phyloP scores from a whole-genome alignment of 2,329 filamentous ascomycete species.

The Fusarium nanum region DNA sequence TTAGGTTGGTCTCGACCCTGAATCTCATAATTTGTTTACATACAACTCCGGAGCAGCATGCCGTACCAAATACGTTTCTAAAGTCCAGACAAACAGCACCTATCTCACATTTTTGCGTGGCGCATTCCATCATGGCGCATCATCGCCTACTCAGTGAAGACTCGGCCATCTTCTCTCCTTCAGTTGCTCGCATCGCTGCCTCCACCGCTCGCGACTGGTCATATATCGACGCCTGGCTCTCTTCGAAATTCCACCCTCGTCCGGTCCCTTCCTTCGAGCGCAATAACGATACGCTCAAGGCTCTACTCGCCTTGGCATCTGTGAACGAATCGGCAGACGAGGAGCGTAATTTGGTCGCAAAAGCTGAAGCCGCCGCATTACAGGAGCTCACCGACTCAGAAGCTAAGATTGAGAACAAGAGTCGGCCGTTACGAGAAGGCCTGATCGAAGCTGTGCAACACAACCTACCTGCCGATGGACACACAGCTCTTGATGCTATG shows the following conservation, averaged over 20 bases:
- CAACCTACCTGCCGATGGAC: conserved; percentile 66
- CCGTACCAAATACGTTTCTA: background rate
- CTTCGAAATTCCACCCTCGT: conserved; percentile 73
- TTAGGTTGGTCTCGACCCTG: conserved; percentile 1
- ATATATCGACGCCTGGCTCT: conserved; percentile 86
- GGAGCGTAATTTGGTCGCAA: conserved; percentile 67
- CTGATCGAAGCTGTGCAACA: conserved; percentile 67
- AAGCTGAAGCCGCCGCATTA: conserved; percentile 70
- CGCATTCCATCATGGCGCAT: conserved; percentile 36
- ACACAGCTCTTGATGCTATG: conserved; percentile 67
- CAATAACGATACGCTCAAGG: conserved; percentile 83
- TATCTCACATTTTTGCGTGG: background rate
- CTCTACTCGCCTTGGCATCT: conserved; percentile 77
- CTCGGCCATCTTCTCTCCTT: conserved; percentile 74
- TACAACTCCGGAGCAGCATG: background rate
- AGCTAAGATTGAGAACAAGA: conserved; percentile 42
- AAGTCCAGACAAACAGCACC: background rate
- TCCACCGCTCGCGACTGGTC: conserved; percentile 92
- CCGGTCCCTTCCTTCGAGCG: conserved; percentile 82
- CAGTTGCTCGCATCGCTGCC: conserved; percentile 77
- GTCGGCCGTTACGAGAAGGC: conserved; percentile 48
- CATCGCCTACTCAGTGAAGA: conserved; percentile 44
- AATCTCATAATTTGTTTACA: conserved; percentile 6
- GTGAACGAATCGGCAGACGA: conserved; percentile 84
- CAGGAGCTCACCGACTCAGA: conserved; percentile 57